Evolutionary conservation across 805 yeast genomes (phyloP), one percentile per base, ranked within the genome.

Genomic region (Candida insectorum): DNA sequence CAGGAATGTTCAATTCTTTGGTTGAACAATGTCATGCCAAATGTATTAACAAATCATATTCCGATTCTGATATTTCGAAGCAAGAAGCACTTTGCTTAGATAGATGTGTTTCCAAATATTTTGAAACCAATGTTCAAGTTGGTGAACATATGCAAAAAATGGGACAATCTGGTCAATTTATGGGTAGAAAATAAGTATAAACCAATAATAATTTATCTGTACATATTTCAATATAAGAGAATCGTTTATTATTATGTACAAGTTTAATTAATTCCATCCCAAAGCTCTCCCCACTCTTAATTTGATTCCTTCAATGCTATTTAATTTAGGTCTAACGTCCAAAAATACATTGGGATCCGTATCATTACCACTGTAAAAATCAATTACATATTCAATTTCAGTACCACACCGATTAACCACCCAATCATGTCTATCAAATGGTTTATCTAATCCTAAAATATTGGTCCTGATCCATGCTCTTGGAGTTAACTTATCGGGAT

Each of bases 351-450:
- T 70, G 6, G 78, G 69, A 33, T 71, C 73, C 13, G 35, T 40
- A 9, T 48, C 49, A 5, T 82, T 81, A 1, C 53, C 56, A 9
- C 76, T 56, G 58, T 91, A 91, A 54, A 88, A 91, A 57, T 91
- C 98, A 50, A 91, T 91, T 27, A 91, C 97, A 49, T 91, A 91
- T 30, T 87, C 96, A 14, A 91, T 73, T 31, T 74, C 71, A 15
- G 64, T 72, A 3, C 97, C 97, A 57, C 96, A 86, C 34, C 97
- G 66, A 48, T 84, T 79, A 8, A 91, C 73, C 5, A 73, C 68
- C 98, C 98, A 91, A 59, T 91, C 98, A 54, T 91, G 98, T 49
- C 98, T 74, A 60, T 91, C 98, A 61, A 91, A 91, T 0, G 98
- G 98, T 41, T 73, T 73, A 31, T 77, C 79, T 37, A 75, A 69